Evolutionary conservation across 352 stramenopile genomes (phyloP), one percentile per base, ranked within the genome.

Genomic region (Globisporangium recalcitrans): DNA sequence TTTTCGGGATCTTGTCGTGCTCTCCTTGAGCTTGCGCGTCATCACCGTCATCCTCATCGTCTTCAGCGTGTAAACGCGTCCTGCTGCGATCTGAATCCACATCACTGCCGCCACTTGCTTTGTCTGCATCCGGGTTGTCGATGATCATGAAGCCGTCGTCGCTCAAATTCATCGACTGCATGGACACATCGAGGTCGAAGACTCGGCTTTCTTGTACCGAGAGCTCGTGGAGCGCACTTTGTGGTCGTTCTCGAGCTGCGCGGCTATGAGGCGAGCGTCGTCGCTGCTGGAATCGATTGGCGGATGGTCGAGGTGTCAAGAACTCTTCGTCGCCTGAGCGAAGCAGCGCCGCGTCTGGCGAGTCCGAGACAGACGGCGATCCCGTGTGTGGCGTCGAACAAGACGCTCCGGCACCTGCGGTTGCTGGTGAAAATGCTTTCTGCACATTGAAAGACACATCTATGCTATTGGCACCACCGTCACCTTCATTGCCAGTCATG

Each of bases 111-210:
- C 19, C 19, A 2, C 31, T 36, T 26, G 22, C 49, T 5, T 32
- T 46, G 7, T 55, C 36, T 34, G 57, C 34, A 22, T 53, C n/a
- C 4, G 24, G 19, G n/a, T 63, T 59, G 24, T 65, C 57, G 26
- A 52, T 13, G 22, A 42, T 55, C n/a, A 52, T 56, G 38, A 42
- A 16, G 27, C 80, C 67, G 26, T 85, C 72, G 40, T 80, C 79
- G 34, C 77, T 82, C n/a, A 88, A 52, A 47, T 87, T 71, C 71
- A 89, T 78, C n/a, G 75, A 87, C 27, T 87, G 79, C 79, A 89
- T 91, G 2, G 82, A 89, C 6, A 78, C 74, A 57, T 91, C 74
- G 31, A 91, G 65, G 57, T 85, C 66, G 10, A 48, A 52, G 0
- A 73, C 64, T 2, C 8, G 42, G 7, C n/a, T 46, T 14, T 59